Percentiles rank a stretch among this genome's conserved stretches.
Evolutionary conservation across 495 filamentous ascomycete genomes (phyloP).

Genomic region (Aspergillus nanangensis): DNA sequence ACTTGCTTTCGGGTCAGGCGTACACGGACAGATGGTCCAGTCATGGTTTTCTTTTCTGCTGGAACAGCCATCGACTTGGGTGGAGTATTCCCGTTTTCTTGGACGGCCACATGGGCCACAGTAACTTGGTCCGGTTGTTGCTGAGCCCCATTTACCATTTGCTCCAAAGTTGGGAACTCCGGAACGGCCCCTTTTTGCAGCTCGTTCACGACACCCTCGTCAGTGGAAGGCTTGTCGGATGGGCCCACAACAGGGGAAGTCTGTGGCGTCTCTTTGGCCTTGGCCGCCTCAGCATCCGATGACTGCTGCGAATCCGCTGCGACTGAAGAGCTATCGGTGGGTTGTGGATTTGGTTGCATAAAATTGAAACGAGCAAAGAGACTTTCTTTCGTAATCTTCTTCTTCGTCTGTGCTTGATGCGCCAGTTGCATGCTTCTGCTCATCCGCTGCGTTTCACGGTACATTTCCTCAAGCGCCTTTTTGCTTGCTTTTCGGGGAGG

Average conservation of each 20-base stretch:
- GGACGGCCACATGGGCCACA: constrained; percentile 7
- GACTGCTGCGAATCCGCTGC: constrained; percentile 39
- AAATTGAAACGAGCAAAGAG: constrained; percentile 85
- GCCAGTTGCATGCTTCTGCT: constrained; percentile 82
- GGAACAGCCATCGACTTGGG: constrained; percentile 4
- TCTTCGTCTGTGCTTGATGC: constrained; percentile 87
- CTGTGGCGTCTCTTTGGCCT: constrained; percentile 44
- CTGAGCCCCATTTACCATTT: constrained; percentile 9
- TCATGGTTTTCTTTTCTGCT: constrained; percentile 17
- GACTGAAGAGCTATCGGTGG: constrained; percentile 33
- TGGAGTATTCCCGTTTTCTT: no score
- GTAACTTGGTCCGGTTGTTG: constrained; percentile 4
- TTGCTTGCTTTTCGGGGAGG: constrained; percentile 87
- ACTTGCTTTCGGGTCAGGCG: constrained; percentile 33
- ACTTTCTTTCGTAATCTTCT: constrained; percentile 81
- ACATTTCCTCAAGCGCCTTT: constrained; percentile 95
- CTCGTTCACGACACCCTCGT: constrained; percentile 11
- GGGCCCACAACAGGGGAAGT: constrained; percentile 40
- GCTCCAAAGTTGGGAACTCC: constrained; percentile 17
- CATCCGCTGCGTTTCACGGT: constrained; percentile 86
- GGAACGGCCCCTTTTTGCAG: constrained; percentile 2
- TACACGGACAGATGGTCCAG: constrained; percentile 32
- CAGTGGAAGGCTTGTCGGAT: constrained; percentile 17
- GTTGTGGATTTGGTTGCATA: constrained; percentile 32
- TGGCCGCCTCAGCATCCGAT: constrained; percentile 44